A percentile compares a stretch with the other conserved stretches of the same genome.
These are phyloP conservation scores for Hygrocybe coccinea DNA, from an alignment of 768 basidiomycete species.

Conservation along the genomic window DNA sequence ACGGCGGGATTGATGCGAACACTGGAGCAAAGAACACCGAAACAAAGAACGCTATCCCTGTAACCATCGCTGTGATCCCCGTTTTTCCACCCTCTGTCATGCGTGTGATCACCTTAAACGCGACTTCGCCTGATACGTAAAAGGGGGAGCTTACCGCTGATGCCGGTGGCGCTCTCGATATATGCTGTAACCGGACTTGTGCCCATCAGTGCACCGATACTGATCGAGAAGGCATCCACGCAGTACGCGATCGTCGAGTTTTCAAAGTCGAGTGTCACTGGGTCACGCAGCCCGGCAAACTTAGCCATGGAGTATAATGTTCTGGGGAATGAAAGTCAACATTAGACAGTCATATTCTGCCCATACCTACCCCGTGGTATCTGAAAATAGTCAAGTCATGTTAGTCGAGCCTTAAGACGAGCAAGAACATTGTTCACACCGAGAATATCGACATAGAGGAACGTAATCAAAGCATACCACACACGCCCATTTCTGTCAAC, in stretches of 20 bases:
- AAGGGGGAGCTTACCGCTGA: conserved; percentile 45
- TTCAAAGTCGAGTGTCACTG: conserved; percentile 82
- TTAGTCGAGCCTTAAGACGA: background rate
- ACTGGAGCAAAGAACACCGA: conserved; percentile 86
- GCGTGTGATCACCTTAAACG: background rate
- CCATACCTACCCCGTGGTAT: conserved; percentile 43
- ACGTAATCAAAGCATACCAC: conserved; percentile 85
- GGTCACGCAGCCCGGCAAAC: conserved; percentile 83
- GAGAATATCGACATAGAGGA: conserved; percentile 86
- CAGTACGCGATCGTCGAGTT: conserved; percentile 78
- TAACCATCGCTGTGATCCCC: conserved; percentile 70
- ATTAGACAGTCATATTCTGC: background rate
- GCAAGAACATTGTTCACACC: conserved; percentile 40
- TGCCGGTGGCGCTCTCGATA: conserved; percentile 80
- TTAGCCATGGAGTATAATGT: conserved; percentile 89
- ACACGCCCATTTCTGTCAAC: conserved; percentile 57
- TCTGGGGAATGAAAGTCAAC: conserved; percentile 39
- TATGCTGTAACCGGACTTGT: conserved; percentile 79
- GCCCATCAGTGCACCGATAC: conserved; percentile 75
- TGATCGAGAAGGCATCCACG: conserved; percentile 75
- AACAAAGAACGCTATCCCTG: conserved; percentile 73
- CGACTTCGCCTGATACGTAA: background rate
- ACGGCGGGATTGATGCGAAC: conserved; percentile 80
- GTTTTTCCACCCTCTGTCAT: conserved; percentile 81
- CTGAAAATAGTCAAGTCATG: conserved; percentile 21